Percentiles rank a stretch among this genome's conserved stretches.
phyloP scores from a whole-genome alignment of 495 filamentous ascomycete species.

The Podospora sp. region DNA sequence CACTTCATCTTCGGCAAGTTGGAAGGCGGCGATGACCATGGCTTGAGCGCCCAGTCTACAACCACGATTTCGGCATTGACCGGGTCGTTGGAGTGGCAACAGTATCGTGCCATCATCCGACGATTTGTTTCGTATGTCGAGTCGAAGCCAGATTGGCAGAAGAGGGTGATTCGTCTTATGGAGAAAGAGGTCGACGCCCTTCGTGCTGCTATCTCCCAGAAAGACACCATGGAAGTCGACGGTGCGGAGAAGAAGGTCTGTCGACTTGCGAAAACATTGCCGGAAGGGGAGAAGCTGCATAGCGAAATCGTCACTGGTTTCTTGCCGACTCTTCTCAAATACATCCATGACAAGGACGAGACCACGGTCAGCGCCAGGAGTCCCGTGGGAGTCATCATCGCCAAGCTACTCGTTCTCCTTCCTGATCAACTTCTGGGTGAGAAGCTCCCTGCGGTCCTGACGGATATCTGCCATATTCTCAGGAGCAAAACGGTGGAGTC shows the following conservation, averaged over 20 bases:
- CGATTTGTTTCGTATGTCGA: conserved; percentile 78
- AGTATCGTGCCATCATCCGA: conserved; percentile 79
- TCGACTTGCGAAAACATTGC: conserved; percentile 65
- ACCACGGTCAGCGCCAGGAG: conserved; percentile 87
- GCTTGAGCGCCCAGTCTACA: conserved; percentile 80
- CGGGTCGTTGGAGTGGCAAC: conserved; percentile 83
- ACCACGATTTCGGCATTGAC: conserved; percentile 72
- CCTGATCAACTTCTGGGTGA: conserved; percentile 69
- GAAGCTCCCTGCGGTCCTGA: conserved; percentile 77
- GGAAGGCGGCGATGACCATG: conserved; percentile 77
- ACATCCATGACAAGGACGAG: conserved; percentile 93
- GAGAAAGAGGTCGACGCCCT: conserved; percentile 79
- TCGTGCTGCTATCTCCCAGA: conserved; percentile 50
- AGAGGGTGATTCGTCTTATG: conserved; percentile 79
- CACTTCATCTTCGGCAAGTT: conserved; percentile 86
- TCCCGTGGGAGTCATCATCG: conserved; percentile 80
- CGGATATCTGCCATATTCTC: conserved; percentile 89
- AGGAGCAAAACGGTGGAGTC: conserved; percentile 86
- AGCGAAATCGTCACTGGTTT: conserved; percentile 74
- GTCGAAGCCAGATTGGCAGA: conserved; percentile 80
- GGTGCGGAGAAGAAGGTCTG: conserved; percentile 31
- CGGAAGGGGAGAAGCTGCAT: conserved; percentile 67
- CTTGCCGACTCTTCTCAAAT: conserved; percentile 72
- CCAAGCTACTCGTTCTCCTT: conserved; percentile 82
- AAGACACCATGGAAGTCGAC: conserved; percentile 46